phyloP scores from a whole-genome alignment of 345 rosid genomes.

The Stellera chamaejasme region DNA sequence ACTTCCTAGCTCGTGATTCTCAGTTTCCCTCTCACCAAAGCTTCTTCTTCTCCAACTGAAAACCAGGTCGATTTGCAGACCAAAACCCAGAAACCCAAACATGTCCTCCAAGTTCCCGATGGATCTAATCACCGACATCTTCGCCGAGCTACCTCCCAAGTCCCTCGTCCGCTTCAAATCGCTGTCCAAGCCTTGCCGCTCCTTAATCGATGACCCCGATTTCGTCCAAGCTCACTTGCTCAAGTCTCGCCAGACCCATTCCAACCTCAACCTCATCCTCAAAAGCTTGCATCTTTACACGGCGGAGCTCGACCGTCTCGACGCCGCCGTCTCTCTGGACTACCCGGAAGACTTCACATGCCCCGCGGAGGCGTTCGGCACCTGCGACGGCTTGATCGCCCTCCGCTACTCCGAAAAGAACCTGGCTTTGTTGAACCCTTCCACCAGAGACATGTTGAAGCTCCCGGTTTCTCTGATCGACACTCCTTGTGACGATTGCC shows the following conservation, averaged over 20 bases:
- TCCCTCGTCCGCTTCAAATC: slow-evolving; percentile 6
- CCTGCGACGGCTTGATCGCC: slow-evolving; percentile 13
- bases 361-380: slow-evolving; percentile 11
- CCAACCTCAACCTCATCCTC: slow-evolving; percentile 14
- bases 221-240: not conserved
- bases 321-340: not conserved
- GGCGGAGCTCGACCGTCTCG: slow-evolving; percentile 7
- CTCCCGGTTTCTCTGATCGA: not conserved
- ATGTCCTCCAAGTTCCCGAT: not conserved
- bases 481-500: too few relatives aligned
- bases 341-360: not conserved
- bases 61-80: too few relatives aligned
- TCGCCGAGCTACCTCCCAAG: slow-evolving; percentile 4
- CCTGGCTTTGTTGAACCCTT: slow-evolving; percentile 10
- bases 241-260: not conserved
- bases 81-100: too few relatives aligned
- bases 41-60: too few relatives aligned
- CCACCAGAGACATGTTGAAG: not conserved
- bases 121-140: slow-evolving; percentile 11
- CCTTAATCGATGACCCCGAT: slow-evolving; percentile 8
- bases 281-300: slow-evolving; percentile 12
- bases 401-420: slow-evolving; percentile 10
- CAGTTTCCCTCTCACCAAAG: too few relatives aligned
- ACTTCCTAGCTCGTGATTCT: too few relatives aligned
- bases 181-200: slow-evolving; percentile 5